Evolutionary conservation across 306 rosid species (phyloP), one percentile per base, ranked within the genome.

Genomic region (Casuarina equisetifolia): DNA sequence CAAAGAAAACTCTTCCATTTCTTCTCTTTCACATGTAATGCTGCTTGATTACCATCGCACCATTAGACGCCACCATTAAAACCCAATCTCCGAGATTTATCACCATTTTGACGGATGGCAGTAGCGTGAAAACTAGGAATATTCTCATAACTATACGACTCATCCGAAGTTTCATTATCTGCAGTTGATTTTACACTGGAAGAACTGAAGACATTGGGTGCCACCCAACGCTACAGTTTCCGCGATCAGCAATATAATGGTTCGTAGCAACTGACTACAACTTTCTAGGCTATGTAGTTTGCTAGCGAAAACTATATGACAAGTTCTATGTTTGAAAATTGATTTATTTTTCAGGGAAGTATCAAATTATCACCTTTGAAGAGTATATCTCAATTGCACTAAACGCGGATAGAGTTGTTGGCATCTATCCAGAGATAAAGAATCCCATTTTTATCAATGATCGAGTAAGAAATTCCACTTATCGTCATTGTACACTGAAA

Each of bases 351-450:
- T 76, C 90, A 92, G 99, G 97, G 69, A 86, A 87, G 63, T 91
- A 76, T 80, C 64, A 82, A 54, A 92, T 95, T 51, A 87, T 91
- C 74, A 92, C 99, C 79, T 95, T 95, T 67, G 94, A 95, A 81
- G 99, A 92, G 79, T 92, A 59, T 86, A 91, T 95, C 78, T 76
- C 90, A 80, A 90, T 95, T 70, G 97, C 97, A 78, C 79, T 86
- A 79, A 87, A 91, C 35, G 96, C 97, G 51, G 85, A 84, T 74
- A 92, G 97, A 81, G 88, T 95, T 59, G 97, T 95, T 80, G 99
- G 99, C 89, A 90, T 95, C 80, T 95, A 95, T 82, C 97, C 99
- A 8, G 99, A 95, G 82, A 89, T 95, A 51, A 95, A 95, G 85
- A 82, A 83, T 77, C 97, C 99, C 19, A 91, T 91, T 39, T 58